A percentile compares a stretch with the other conserved stretches of the same genome.
phyloP scores from a whole-genome alignment of 1,284 basidiomycete species.

The Inonotus obliquus region DNA sequence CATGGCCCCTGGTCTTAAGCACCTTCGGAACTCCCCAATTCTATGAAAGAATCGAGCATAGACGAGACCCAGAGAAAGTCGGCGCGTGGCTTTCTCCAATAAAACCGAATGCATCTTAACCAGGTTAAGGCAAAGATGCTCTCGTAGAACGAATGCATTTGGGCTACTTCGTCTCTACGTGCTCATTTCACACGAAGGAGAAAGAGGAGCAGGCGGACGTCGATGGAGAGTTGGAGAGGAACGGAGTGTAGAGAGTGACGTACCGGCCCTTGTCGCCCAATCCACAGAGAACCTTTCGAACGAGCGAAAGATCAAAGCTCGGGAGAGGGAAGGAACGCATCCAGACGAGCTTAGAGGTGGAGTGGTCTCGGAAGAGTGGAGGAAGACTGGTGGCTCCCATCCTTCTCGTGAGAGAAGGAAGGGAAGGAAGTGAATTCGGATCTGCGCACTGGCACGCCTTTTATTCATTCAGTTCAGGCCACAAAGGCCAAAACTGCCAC shows the following conservation, averaged over 20 bases:
- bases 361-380: too few relatives aligned
- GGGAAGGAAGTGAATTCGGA: neutral
- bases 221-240: conserved; percentile 1
- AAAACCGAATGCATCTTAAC: neutral
- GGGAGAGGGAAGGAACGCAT: conserved; percentile 5
- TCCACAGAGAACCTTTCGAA: neutral
- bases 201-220: conserved; percentile 1
- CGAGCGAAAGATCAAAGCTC: neutral
- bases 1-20: conserved; percentile 9
- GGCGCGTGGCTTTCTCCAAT: conserved; percentile 1
- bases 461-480: neutral
- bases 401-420: neutral
- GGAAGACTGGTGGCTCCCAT: neutral
- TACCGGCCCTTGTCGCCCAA: neutral
- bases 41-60: neutral
- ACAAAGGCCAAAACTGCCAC: neutral
- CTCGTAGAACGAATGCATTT: neutral
- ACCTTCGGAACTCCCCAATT: neutral
- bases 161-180: neutral
- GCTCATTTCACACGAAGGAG: neutral
- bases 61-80: neutral
- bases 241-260: neutral
- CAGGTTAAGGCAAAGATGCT: conserved; percentile 7
- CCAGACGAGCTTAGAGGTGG: neutral
- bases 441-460: neutral